These are phyloP conservation scores for Parachaetomium inaequale DNA, from an alignment of 495 filamentous ascomycete genomes.

Conservation along the genomic window DNA sequence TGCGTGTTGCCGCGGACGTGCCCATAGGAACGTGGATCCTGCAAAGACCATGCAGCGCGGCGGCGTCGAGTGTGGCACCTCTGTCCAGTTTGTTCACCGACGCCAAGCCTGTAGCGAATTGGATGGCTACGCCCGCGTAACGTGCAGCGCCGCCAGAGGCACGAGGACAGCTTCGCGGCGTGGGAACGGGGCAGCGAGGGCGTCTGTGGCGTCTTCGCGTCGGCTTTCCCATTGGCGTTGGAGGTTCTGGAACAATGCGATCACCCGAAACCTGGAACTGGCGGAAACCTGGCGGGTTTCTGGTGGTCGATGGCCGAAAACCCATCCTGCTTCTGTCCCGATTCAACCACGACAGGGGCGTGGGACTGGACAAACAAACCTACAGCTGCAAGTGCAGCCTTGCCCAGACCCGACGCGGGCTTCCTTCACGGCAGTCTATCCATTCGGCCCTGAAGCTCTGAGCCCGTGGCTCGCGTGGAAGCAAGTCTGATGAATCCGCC, in stretches of 20 bases:
- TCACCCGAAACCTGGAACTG: not conserved
- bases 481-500: not conserved
- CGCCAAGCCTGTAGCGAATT: conserved; percentile 22
- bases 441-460: not conserved
- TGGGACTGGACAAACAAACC: not conserved
- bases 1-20: conserved; percentile 3
- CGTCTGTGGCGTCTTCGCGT: not conserved
- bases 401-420: not conserved
- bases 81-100: conserved; percentile 11
- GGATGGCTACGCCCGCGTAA: conserved; percentile 14
- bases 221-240: not conserved
- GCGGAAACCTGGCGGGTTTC: conserved; percentile 6
- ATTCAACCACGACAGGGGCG: not conserved
- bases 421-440: not conserved
- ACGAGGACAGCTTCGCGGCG: not conserved
- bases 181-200: conserved; percentile 3
- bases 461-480: not conserved
- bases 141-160: conserved; percentile 12
- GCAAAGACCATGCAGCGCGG: not conserved
- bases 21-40: conserved; percentile 2
- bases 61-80: not conserved
- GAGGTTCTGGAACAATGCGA: conserved; percentile 13
- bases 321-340: not conserved
- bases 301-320: not conserved
- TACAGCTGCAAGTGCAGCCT: not conserved